A percentile compares a stretch with the other conserved stretches of the same genome.
phyloP scores from a whole-genome alignment of 495 filamentous ascomycete genomes.

The Lophium mytilinum region DNA sequence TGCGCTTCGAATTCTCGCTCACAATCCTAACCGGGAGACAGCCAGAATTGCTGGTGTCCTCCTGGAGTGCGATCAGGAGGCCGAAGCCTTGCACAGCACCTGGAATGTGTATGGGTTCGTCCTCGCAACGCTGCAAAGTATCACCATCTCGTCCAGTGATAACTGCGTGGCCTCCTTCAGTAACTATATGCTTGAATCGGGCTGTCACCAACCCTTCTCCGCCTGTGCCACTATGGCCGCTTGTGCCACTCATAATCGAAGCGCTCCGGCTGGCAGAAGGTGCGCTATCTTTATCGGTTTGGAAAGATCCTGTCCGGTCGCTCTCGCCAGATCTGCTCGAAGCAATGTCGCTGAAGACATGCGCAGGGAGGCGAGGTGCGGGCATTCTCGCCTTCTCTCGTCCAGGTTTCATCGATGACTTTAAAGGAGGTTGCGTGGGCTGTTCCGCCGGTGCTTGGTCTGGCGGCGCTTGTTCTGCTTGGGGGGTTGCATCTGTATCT shows the following conservation, averaged over 20 bases:
- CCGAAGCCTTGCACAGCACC: slow-evolving; percentile 88
- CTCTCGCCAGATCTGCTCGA: slow-evolving; percentile 10
- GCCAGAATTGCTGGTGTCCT: slow-evolving; percentile 58
- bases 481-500: not conserved
- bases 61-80: slow-evolving; percentile 65
- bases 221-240: slow-evolving; percentile 24
- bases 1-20: slow-evolving; percentile 73
- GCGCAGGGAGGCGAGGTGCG: slow-evolving; percentile 8
- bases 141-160: slow-evolving; percentile 70
- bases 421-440: not conserved
- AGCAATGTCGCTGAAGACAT: slow-evolving; percentile 26
- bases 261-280: not conserved
- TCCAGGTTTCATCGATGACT: not conserved
- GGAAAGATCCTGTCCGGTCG: not conserved
- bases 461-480: not conserved
- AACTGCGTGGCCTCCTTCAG: slow-evolving; percentile 74
- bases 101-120: slow-evolving; percentile 88
- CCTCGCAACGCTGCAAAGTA: slow-evolving; percentile 70
- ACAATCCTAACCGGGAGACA: slow-evolving; percentile 64
- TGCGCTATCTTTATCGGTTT: not conserved
- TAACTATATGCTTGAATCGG: slow-evolving; percentile 73
- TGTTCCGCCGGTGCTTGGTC: not conserved
- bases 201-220: slow-evolving; percentile 47
- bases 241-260: slow-evolving; percentile 14
- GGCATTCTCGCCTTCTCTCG: slow-evolving; percentile 3